Percentiles rank a stretch among this genome's conserved stretches.
Evolutionary conservation across 2,329 filamentous ascomycete species (phyloP).

Genomic region (Pseudogymnoascus sp.): DNA sequence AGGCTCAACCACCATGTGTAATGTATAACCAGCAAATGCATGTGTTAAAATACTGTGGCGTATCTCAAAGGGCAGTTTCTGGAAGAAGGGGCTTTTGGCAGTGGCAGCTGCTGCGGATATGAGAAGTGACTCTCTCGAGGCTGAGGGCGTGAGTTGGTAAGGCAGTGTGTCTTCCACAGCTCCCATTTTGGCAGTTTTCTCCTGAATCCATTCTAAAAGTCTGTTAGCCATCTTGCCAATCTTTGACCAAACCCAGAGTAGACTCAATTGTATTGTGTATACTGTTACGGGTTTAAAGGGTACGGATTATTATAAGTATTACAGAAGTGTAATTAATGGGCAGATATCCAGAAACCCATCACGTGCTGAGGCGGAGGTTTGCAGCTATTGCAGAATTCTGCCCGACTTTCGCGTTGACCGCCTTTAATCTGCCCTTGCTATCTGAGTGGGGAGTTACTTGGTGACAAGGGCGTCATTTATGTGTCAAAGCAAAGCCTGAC

Average conservation of each 20-base stretch:
- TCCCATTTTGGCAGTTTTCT: neutral
- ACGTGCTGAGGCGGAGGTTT: neutral
- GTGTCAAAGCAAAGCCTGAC: neutral
- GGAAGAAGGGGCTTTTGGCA: neutral
- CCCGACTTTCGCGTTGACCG: neutral
- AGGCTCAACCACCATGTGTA: neutral
- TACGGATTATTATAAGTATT: neutral
- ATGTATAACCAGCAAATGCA: neutral
- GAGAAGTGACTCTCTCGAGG: neutral
- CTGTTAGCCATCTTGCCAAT: neutral
- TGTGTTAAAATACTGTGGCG: neutral
- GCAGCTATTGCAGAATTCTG: neutral
- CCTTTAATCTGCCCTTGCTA: neutral
- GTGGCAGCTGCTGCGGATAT: neutral
- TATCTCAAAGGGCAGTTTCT: neutral
- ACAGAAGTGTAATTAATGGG: neutral
- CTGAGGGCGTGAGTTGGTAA: neutral
- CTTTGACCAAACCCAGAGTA: neutral
- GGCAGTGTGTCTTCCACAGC: neutral
- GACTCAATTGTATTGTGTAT: neutral
- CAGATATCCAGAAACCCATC: neutral
- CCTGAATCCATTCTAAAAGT: neutral
- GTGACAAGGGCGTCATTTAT: slow-evolving; percentile 7
- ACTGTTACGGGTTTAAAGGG: neutral
- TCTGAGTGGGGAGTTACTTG: neutral